These are phyloP conservation scores for Paramecium primaurelia DNA, from an alignment of 73 alveolate genomes.

Conservation along the genomic window DNA sequence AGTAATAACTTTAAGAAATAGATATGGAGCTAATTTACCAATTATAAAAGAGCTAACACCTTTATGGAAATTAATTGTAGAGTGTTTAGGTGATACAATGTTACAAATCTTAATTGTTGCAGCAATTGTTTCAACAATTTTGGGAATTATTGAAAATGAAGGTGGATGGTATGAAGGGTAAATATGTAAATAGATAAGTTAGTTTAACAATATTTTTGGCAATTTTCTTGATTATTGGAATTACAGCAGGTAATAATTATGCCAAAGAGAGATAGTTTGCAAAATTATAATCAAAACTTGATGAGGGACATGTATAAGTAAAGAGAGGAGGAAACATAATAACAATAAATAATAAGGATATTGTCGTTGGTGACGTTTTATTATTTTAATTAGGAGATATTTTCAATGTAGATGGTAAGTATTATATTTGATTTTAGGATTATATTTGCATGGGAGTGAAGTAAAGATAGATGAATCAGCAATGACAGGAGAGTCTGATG, in stretches of 20 bases:
- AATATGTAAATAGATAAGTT: conserved; percentile 60
- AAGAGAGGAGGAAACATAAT: conserved; percentile 74
- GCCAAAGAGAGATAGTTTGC: conserved; percentile 78
- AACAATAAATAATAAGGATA: conserved; percentile 65
- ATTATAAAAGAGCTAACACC: background rate
- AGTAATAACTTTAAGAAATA: background rate
- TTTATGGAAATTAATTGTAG: conserved; percentile 60
- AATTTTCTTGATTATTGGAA: conserved; percentile 71
- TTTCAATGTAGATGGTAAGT: conserved; percentile 80
- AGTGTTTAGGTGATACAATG: conserved; percentile 86
- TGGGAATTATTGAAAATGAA: conserved; percentile 71
- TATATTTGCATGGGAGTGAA: conserved; percentile 71
- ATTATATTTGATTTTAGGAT: background rate
- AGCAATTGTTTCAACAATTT: conserved; percentile 72
- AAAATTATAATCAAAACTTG: conserved; percentile 72
- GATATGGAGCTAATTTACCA: conserved; percentile 51
- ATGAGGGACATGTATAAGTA: conserved; percentile 75
- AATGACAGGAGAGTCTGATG: conserved; percentile 90
- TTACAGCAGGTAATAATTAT: conserved; percentile 75
- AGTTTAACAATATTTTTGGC: conserved; percentile 86
- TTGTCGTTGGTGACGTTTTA: conserved; percentile 90
- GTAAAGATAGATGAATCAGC: conserved; percentile 86
- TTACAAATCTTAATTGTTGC: conserved; percentile 79
- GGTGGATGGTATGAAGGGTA: conserved; percentile 90
- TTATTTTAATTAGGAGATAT: conserved; percentile 82